phyloP scores from a whole-genome alignment of 495 filamentous ascomycete species.

The Sabuloglossum arenarium region DNA sequence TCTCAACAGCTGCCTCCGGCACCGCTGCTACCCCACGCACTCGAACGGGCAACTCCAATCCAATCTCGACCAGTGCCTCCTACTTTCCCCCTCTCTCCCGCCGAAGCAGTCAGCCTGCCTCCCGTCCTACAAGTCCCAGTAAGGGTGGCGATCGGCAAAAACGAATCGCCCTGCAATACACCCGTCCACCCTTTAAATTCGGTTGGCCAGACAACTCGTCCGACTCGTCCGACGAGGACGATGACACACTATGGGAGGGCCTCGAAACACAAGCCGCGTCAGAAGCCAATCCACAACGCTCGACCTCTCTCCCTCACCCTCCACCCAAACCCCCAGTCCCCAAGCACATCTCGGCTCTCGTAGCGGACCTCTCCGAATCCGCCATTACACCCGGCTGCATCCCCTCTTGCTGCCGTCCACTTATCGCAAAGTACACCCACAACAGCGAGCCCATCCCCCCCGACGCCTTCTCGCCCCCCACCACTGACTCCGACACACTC shows the following conservation, averaged over 20 bases:
- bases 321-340: neutral
- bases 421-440: neutral
- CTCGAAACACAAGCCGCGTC: neutral
- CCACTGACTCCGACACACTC: neutral
- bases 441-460: neutral
- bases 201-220: neutral
- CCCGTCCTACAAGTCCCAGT: neutral
- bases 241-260: neutral
- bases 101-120: neutral
- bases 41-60: neutral
- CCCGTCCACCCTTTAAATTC: neutral
- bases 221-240: neutral
- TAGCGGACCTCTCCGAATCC: neutral
- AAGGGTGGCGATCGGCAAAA: neutral
- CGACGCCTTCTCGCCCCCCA: neutral
- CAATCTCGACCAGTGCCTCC: neutral
- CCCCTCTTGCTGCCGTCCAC: neutral
- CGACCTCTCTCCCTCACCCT: too few relatives aligned
- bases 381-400: neutral
- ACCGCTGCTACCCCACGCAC: neutral
- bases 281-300: neutral
- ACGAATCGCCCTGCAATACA: neutral
- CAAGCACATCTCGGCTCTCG: neutral
- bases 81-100: neutral
- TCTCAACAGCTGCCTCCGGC: neutral